These are phyloP conservation scores for Claviceps sp. DNA, from an alignment of 2,329 filamentous ascomycete species.

Conservation along the genomic window DNA sequence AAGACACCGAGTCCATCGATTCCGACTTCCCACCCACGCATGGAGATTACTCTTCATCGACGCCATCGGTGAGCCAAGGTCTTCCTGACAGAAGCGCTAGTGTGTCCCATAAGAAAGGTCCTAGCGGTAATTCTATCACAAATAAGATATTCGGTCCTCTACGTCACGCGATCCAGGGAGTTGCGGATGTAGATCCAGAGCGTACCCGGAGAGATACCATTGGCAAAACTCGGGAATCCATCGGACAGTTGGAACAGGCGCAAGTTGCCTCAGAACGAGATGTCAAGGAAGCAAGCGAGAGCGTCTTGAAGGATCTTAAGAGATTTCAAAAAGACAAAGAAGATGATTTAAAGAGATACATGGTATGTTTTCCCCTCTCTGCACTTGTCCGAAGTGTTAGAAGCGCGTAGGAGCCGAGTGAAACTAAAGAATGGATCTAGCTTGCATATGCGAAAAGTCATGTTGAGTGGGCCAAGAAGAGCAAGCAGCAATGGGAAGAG, in stretches of 20 bases:
- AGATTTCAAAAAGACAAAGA: constrained; percentile 94
- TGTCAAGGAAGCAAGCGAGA: constrained; percentile 81
- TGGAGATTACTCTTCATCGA: constrained; percentile 49
- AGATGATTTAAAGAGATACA: constrained; percentile 82
- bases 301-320: constrained; percentile 78
- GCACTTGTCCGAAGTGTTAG: not conserved
- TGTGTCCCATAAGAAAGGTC: constrained; percentile 57
- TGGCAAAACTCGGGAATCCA: constrained; percentile 83
- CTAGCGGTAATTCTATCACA: constrained; percentile 82
- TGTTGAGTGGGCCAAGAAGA: constrained; percentile 85
- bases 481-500: constrained; percentile 84
- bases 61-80: constrained; percentile 63
- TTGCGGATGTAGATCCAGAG: constrained; percentile 92
- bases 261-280: constrained; percentile 79
- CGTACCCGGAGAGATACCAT: constrained; percentile 84
- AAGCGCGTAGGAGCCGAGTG: not conserved
- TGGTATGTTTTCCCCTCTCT: constrained; percentile 50
- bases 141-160: constrained; percentile 90
- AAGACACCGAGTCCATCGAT: constrained; percentile 83
- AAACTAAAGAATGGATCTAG: constrained; percentile 32
- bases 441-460: constrained; percentile 86
- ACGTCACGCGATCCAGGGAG: constrained; percentile 88
- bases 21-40: constrained; percentile 91
- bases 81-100: constrained; percentile 40
- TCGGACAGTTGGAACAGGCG: constrained; percentile 79